Percentiles rank a stretch among this genome's conserved stretches.
These are phyloP conservation scores for Leccinum fuscescens DNA, from an alignment of 1,284 basidiomycete genomes.

Conservation along the genomic window DNA sequence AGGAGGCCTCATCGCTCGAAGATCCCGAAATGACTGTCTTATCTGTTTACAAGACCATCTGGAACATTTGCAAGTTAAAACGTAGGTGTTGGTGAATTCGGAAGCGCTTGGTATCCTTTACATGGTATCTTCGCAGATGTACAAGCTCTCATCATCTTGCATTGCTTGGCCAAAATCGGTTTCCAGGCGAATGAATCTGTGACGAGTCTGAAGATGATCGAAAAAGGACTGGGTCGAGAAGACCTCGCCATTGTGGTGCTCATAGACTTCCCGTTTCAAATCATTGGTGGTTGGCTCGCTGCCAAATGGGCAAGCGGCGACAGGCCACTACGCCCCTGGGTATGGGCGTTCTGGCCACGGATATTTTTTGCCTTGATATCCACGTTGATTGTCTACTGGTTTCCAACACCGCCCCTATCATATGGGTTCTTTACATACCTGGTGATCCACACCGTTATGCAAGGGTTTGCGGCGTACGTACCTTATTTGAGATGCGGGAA, in stretches of 20 bases:
- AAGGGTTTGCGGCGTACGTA: conserved; percentile 81
- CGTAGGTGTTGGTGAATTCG: conserved; percentile 50
- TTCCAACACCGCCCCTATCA: conserved; percentile 77
- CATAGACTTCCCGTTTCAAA: conserved; percentile 98
- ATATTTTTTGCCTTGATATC: conserved; percentile 72
- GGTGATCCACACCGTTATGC: conserved; percentile 77
- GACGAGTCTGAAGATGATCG: conserved; percentile 92
- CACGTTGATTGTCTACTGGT: conserved; percentile 80
- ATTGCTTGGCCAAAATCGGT: conserved; percentile 92
- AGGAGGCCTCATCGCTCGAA: conserved; percentile 72
- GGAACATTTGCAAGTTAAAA: conserved; percentile 88
- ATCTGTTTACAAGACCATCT: conserved; percentile 92
- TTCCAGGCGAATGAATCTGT: conserved; percentile 95
- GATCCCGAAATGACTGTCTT: conserved; percentile 89
- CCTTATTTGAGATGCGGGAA: conserved; percentile 4
- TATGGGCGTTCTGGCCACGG: conserved; percentile 89
- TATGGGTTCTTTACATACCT: conserved; percentile 82
- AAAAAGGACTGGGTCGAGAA: conserved; percentile 94
- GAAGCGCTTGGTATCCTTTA: conserved; percentile 1
- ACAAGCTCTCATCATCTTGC: conserved; percentile 84
- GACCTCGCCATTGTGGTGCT: conserved; percentile 94
- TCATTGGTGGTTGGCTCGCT: conserved; percentile 93
- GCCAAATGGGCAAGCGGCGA: conserved; percentile 87
- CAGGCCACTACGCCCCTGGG: conserved; percentile 81
- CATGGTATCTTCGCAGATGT: conserved; percentile 60